Base-by-base conservation (phyloP, 1,284 basidiomycete species). In the Hymenochaete sp. region DNA sequence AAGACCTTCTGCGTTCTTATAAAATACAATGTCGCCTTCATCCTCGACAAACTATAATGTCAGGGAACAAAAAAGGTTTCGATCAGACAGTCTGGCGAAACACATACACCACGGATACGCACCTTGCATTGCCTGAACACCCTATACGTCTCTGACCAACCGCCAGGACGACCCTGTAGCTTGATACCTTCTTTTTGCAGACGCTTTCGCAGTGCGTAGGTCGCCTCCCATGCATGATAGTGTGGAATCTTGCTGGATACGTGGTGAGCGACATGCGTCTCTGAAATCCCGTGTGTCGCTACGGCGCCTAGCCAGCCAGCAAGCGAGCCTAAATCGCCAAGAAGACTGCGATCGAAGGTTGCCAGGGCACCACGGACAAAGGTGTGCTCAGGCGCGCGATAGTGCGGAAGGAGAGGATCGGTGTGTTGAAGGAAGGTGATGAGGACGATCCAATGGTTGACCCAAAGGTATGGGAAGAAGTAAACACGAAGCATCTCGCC, bases 1-100 rank as follows among this genome's bases (percentile, higher is more conserved):
- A 47, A 93, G 66, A 52, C 93, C 93, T 29, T 69, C 55, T 3
- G 82, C 75, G 61, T 90, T 79, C 66, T 80, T 82, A 70, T 77
- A 88, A 65, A 89, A 88, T 13, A 81, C 70, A 52, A 88, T 69
- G 50, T 82, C 78, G 39, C 79, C 82, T 49, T 78, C 73, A 53
- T 83, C 76, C 59, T 88, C 83, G 31, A 35, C 18, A 27, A 9
- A 18, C 21, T 22, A 24, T 22, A n/a, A 14, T 13, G 19, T 43
- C 18, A 88, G 73, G 65, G 80, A 85, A 58, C 75, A 75, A 6
- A 68, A 68, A 38, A 72, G 64, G 56, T 45, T 73, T 52, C 44
- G 67, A 60, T 43, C 67, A 61, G 67, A 60, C 26, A 71, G 39
- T 70, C 70, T 9, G 68, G 67, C 52, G 73, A 65, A 51, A 70